Base-by-base conservation (phyloP, 306 rosid species). In the Canavalia gladiata region DNA sequence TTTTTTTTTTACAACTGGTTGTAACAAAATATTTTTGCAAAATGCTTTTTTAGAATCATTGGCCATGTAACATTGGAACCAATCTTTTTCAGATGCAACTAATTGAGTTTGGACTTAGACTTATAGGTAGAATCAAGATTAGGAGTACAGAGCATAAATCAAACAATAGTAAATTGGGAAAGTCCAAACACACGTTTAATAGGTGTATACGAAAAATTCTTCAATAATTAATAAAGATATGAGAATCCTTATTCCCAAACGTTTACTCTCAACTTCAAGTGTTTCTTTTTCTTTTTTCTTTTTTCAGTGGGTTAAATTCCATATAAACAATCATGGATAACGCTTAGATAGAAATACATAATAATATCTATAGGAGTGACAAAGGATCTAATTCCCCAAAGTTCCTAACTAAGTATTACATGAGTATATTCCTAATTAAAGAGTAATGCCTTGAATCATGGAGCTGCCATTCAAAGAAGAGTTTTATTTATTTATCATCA, bases 11-110 rank as follows among this genome's bases (percentile, higher is more conserved):
- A 49, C 2, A 12, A 35, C 51, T n/a, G 11, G 34, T 34, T 71
- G 63, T 25, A 60, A 76, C 73, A 12, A 68, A 58, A 8, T 4
- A 43, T 79, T 75, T 68, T 35, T 13, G 68, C 9, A 4, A 52
- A 67, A 49, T 68, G 50, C 66, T 60, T 82, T 81, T 62, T 9
- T 7, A 6, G 54, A 35, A n/a, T 28, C 65, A 67, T 64, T 71
- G 0, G 13, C 66, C 55, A 66, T 60, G 28, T 50, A 51, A 43
- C 68, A 29, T 41, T 34, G 58, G 66, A 49, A n/a, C 12, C 58
- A 50, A 29, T 62, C 66, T 50, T 62, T 71, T n/a, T 71, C 69
- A 13, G 60, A 52, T 72, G 39, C 46, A 70, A 62, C 62, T 50
- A 33, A 77, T 45, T 34, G 54, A 72, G 33, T 62, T 12, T 11